These are phyloP conservation scores for Fomes fomentarius DNA, from an alignment of 1,284 basidiomycete genomes.

Conservation along the genomic window DNA sequence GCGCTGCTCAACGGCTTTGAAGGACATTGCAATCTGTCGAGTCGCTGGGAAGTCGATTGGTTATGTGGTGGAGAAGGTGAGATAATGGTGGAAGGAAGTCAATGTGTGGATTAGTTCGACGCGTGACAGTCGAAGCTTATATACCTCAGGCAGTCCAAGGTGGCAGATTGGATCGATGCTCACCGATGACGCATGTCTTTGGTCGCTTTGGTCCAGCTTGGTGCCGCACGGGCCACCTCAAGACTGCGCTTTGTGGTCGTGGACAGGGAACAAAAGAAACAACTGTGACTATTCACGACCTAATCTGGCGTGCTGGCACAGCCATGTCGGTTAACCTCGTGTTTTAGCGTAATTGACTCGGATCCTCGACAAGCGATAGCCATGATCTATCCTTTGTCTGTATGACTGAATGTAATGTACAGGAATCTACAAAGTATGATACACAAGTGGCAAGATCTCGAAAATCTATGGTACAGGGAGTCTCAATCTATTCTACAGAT, in stretches of 20 bases:
- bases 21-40: not conserved
- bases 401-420: no score
- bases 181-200: not conserved
- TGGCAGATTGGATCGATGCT: not conserved
- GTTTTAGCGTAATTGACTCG: not conserved
- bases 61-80: not conserved
- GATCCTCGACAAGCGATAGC: no score
- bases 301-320: not conserved
- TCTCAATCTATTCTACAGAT: conserved; percentile 1
- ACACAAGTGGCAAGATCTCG: not conserved
- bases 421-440: no score
- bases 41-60: not conserved
- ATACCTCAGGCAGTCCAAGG: not conserved
- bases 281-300: not conserved
- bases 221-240: not conserved
- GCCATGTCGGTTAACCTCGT: conserved; percentile 8
- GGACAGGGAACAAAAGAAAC: not conserved
- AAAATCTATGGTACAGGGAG: conserved; percentile 6
- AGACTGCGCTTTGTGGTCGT: not conserved
- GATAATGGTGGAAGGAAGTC: not conserved
- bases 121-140: not conserved
- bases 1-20: not conserved
- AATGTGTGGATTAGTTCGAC: not conserved
- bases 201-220: not conserved
- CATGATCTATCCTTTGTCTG: no score